Base-by-base conservation (phyloP, 2,329 filamentous ascomycete genomes). In the Botrytis galanthina region DNA sequence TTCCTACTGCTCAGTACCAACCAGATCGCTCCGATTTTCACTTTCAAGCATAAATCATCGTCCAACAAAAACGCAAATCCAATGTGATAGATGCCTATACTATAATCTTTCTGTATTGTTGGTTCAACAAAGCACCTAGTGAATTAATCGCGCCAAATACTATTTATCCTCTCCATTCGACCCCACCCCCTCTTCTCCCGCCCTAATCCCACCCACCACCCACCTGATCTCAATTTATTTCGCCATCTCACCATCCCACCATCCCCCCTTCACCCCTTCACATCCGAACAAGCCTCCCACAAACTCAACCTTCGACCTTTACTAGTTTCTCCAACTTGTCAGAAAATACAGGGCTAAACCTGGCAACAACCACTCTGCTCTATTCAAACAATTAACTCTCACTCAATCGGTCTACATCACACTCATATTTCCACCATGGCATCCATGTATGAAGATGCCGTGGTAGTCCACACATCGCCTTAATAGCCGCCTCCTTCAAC, bases 71-170 rank as follows among this genome's bases (percentile, higher is more conserved):
- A 67, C 8, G 14, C 29, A 42, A 32, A 54, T 39, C 4, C 9
- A 39, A 12, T 51, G 26, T 39, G 46, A n/a, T 51, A n/a, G 37
- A 51, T 63, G n/a, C 22, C 44, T 29, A 32, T 37, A 32, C 62
- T 44, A 37, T 66, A 48, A 37, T 48, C 20, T 51, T 51, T 48
- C 44, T 48, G 63, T 32, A 48, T 18, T 22, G 10, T 66, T 61
- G 32, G 20, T 35, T 12, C 9, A 29, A 29, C 37, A 51, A 48
- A 35, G 29, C 42, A 35, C 29, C 18, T 46, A 66, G 96, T 93
- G 74, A 96, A 83, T 84, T 95, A 92, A 70, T 95, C 86, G 61
- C 75, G 76, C 48, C 78, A 78, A 75, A 90, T 85, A 74, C 84
- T 82, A 20, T 80, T 82, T 35, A 85, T 77, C 54, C 80, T 83